These are phyloP conservation scores for Cercophora samala DNA, from an alignment of 495 filamentous ascomycete species.

Conservation along the genomic window DNA sequence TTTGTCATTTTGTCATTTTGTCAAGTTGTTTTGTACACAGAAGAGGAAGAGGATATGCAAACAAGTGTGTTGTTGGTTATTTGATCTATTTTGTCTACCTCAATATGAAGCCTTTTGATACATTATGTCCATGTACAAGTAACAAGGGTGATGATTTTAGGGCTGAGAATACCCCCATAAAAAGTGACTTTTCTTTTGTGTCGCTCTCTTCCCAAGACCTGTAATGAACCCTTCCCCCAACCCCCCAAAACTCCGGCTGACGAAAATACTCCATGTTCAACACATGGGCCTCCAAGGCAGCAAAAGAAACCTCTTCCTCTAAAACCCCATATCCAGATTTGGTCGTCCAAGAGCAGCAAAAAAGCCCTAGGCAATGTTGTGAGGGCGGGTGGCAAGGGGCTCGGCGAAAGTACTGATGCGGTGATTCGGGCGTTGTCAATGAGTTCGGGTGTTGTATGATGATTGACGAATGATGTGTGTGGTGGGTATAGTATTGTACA, in stretches of 20 bases:
- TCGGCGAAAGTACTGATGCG: not conserved
- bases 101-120: constrained; percentile 5
- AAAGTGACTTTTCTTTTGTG: not conserved
- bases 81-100: not conserved
- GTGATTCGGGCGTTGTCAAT: not conserved
- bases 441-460: not conserved
- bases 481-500: not conserved
- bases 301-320: not conserved
- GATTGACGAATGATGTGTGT: not conserved
- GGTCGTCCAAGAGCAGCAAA: not conserved
- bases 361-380: not conserved
- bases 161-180: not conserved
- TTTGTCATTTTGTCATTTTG: not conserved
- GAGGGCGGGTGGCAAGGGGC: not conserved
- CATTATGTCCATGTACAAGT: not conserved
- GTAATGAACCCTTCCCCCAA: not conserved
- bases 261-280: not conserved
- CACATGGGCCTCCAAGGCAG: not conserved
- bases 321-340: not conserved
- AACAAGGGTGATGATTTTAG: not conserved
- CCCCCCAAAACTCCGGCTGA: not conserved
- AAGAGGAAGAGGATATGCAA: not conserved
- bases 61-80: not conserved
- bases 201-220: not conserved
- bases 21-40: not conserved